These are phyloP conservation scores for Sphaerostilbella broomeana DNA, from an alignment of 2,329 filamentous ascomycete genomes.

Conservation along the genomic window DNA sequence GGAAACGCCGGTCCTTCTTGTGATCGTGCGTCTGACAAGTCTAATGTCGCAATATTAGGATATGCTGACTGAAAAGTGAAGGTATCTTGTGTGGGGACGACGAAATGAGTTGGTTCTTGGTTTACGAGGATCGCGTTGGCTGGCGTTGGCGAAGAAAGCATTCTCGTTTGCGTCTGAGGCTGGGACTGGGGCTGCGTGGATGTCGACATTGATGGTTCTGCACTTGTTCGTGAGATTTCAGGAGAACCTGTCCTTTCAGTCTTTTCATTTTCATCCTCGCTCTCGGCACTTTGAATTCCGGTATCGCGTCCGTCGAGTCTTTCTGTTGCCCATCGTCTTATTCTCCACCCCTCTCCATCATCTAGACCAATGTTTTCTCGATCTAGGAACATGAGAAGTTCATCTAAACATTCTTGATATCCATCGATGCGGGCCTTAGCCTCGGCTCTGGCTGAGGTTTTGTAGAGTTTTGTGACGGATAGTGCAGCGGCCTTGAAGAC, in stretches of 20 bases:
- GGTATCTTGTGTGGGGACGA: slow-evolving; percentile 49
- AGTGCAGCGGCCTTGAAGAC: slow-evolving; percentile 89
- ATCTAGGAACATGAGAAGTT: slow-evolving; percentile 79
- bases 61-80: slow-evolving; percentile 67
- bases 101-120: slow-evolving; percentile 33
- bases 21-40: slow-evolving; percentile 47
- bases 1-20: slow-evolving; percentile 31
- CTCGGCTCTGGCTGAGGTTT: slow-evolving; percentile 75
- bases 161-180: slow-evolving; percentile 18
- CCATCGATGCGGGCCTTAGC: slow-evolving; percentile 70
- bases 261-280: slow-evolving; percentile 64
- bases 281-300: slow-evolving; percentile 50
- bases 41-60: slow-evolving; percentile 54
- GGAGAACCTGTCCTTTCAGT: slow-evolving; percentile 54
- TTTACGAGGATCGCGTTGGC: slow-evolving; percentile 21
- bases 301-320: slow-evolving; percentile 57
- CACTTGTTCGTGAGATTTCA: slow-evolving; percentile 44
- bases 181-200: no score
- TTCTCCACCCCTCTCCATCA: slow-evolving; percentile 67
- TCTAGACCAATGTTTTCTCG: slow-evolving; percentile 69
- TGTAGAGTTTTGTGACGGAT: slow-evolving; percentile 94
- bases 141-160: slow-evolving; percentile 19
- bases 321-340: slow-evolving; percentile 62
- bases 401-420: slow-evolving; percentile 90
- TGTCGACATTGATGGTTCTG: slow-evolving; percentile 29